Evolutionary conservation across 805 yeast genomes (phyloP).

Genomic region (Cyberlindnera xylosilytica): DNA sequence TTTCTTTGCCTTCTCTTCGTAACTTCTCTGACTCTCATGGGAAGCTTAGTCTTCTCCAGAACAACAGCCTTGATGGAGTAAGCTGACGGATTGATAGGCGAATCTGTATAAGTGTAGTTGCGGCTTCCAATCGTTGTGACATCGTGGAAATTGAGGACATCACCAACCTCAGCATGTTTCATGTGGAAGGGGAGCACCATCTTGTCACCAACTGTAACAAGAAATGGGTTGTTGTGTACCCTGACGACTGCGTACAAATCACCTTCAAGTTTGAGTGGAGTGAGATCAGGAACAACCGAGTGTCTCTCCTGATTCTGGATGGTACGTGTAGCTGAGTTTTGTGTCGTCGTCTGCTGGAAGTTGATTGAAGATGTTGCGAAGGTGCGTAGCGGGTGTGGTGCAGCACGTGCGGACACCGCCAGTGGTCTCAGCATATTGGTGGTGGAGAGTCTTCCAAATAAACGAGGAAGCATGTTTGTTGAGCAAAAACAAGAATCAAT

Average conservation of each 20-base stretch:
- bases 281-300: constrained; percentile 35
- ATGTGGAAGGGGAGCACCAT: constrained; percentile 75
- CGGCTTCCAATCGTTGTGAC: constrained; percentile 84
- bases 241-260: constrained; percentile 78
- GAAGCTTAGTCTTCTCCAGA: constrained; percentile 80
- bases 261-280: constrained; percentile 64
- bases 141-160: constrained; percentile 66
- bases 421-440: too few relatives aligned
- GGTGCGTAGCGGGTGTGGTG: too few relatives aligned
- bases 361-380: too few relatives aligned
- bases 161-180: constrained; percentile 80
- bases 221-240: constrained; percentile 78
- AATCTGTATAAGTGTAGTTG: constrained; percentile 64
- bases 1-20: constrained; percentile 82
- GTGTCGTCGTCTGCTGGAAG: too few relatives aligned
- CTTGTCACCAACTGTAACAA: constrained; percentile 89
- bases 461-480: too few relatives aligned
- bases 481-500: too few relatives aligned
- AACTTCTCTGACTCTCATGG: constrained; percentile 66
- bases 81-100: constrained; percentile 49
- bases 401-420: too few relatives aligned
- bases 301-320: too few relatives aligned
- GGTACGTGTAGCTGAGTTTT: too few relatives aligned
- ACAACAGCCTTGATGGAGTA: constrained; percentile 73
- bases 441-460: too few relatives aligned